Base-by-base conservation (phyloP, 2,329 filamentous ascomycete species). In the Thyridium curvatum region DNA sequence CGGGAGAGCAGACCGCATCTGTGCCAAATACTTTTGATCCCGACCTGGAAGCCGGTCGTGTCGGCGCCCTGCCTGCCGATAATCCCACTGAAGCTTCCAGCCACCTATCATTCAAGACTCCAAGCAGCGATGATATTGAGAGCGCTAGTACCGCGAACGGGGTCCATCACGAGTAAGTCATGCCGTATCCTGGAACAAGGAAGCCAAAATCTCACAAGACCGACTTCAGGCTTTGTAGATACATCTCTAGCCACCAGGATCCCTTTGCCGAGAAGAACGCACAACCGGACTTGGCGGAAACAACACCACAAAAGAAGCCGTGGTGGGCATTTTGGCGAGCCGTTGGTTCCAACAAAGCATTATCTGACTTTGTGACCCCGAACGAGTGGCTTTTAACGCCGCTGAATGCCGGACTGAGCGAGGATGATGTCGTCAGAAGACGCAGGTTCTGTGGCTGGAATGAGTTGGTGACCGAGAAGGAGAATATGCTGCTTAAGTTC, bases 401-500 rank as follows among this genome's bases (percentile, higher is more conserved):
- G 57, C 76, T 86, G 59, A 72, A 71, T 56, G 59, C 71, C 41
- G 83, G 83, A 72, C 69, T 86, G 42, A 67, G 66, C 42, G 56
- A 60, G 40, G 47, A 56, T 44, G 77, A 84, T 43, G 74, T 84
- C 40, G 81, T 85, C 53, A 53, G 54, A 35, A 76, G 83, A 52
- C 72, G 83, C 51, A 84, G 77, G 66, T 72, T 73, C 52, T 72
- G 69, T 50, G 83, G 83, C 44, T 85, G 64, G 67, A 87, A 86
- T 66, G 83, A 87, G 60, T 69, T 87, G 59, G 69, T 72, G 26
- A 77, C 79, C 29, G 82, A 86, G 68, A 85, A 85, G 71, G 79
- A 81, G 65, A 86, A 85, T 68, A 66, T 84, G 68, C 73, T 86
- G 60, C 60, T 82, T 58, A 82, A 86, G 66, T 86, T 87, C 67